Base-by-base conservation (phyloP, 2,329 filamentous ascomycete species). In the Fusarium sp. region DNA sequence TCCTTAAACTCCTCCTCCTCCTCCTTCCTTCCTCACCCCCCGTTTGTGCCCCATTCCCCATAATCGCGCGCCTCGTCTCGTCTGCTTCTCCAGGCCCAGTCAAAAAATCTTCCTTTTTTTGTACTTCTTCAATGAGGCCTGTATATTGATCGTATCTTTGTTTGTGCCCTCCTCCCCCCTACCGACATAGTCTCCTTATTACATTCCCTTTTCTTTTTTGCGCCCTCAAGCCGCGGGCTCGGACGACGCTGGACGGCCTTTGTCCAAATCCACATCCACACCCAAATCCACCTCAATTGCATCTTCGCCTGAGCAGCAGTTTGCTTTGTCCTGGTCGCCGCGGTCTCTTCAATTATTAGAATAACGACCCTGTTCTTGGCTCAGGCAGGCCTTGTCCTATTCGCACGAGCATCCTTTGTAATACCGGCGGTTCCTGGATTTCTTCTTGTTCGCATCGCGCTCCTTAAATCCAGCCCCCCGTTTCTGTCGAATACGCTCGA, bases 81-180 rank as follows among this genome's bases (percentile, higher is more conserved):
- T 74, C 66, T 73, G 54, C 71, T 75, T 71, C 73, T 73, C 75
- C 69, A 73, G 74, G 70, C 71, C 70, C 66, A 60, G 62, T 66
- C 70, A 67, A 72, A 72, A 72, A 71, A 64, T 57, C 55, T 66
- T 66, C 58, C 53, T 65, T 65, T 59, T 63, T 68, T 65, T 69
- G 64, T 67, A 68, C 62, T 72, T 70, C 59, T 69, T 71, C 68
- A 66, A 77, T 79, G 78, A 75, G 76, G 77, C 77, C 73, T 79
- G 76, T 80, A 77, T 78, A 78, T 78, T 79, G 75, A 79, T 75
- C 68, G 64, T 72, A 74, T 69, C 69, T 77, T 76, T 71, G 72
- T 76, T 76, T 76, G 73, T 74, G 71, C 47, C 64, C 68, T 58
- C 61, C 52, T 57, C 55, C 53, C 54, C 47, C 42, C 44, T 39